Conservation (phyloP, 768 basidiomycete genomes). For the Lentinula sp. region DNA sequence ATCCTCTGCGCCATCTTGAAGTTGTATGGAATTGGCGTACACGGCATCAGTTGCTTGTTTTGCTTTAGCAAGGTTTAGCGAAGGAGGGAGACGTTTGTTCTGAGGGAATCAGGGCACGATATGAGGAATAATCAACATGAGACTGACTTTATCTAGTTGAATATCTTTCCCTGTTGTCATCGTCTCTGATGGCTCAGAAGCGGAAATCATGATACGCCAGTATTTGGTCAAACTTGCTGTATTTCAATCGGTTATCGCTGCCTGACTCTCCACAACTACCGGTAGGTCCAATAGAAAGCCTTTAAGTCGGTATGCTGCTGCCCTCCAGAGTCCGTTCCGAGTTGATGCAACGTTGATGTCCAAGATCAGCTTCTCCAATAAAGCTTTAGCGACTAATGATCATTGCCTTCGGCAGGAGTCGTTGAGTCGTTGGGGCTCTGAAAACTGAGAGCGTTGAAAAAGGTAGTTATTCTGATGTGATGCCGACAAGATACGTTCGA, state of each 20-base stretch:
- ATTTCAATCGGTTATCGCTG: not conserved
- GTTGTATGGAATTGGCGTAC: conserved; percentile 1
- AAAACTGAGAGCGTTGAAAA: not conserved
- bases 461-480: not conserved
- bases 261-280: not conserved
- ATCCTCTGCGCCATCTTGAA: not conserved
- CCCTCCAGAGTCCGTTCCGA: not conserved
- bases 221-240: not conserved
- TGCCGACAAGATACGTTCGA: too few species aligned
- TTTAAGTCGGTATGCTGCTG: not conserved
- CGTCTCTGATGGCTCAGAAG: conserved; percentile 1
- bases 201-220: not conserved
- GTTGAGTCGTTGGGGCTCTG: not conserved
- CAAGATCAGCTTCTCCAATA: too few species aligned
- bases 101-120: not conserved
- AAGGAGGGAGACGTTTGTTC: not conserved
- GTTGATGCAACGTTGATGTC: not conserved
- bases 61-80: conserved; percentile 1
- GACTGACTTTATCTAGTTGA: not conserved
- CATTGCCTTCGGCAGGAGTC: not conserved
- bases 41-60: conserved; percentile 3
- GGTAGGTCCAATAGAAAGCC: not conserved
- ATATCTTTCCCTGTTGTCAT: not conserved
- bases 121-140: not conserved
- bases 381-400: not conserved